Base-by-base conservation (phyloP, 106 monocot species). In the Dioscorea alata region DNA sequence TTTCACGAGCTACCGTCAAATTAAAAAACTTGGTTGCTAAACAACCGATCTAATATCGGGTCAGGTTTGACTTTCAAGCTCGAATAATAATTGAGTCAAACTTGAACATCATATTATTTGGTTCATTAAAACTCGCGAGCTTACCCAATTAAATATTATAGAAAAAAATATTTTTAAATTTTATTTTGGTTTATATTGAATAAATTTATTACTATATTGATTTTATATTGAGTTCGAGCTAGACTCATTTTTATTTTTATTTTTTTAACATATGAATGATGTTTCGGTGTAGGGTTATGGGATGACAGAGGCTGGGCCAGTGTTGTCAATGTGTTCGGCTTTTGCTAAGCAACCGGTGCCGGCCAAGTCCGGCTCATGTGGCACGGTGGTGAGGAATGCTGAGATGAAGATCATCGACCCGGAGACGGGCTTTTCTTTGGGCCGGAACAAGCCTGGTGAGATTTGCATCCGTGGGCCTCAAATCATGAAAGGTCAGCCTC, bases 241-340 rank as follows among this genome's bases (percentile, higher is more conserved):
- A n/a, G n/a, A n/a, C n/a, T n/a, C n/a, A 51, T 51, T 1, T 51
- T 2, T 51, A 13, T 51, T 2, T 51, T 2, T 51, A 51, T 12
- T 2, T 51, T 2, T 51, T 51, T 0, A 51, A 17, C 51, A 13
- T 17, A 12, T 51, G 51, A 15, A 58, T 58, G n/a, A 58, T 58
- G 20, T 13, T 20, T 32, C 59, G 1, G 20, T 80, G 49, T 48
- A 88, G 86, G 90, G 90, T 0, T 90, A 90, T 33, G 90, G 90
- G 16, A 90, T 90, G 90, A 90, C 90, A 6, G 90, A 90, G 64
- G 90, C 90, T 0, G 90, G 86, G 4, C 86, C 90, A 16, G 90
- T 90, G 66, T 64, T 90, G 1, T 83, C 90, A 18, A 90, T 90
- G 86, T 90, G 86, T 63, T 73, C 81, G 19, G 81, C 73, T 0